These are phyloP conservation scores for Luvunga scandens DNA, from an alignment of 345 rosid species.

Conservation along the genomic window DNA sequence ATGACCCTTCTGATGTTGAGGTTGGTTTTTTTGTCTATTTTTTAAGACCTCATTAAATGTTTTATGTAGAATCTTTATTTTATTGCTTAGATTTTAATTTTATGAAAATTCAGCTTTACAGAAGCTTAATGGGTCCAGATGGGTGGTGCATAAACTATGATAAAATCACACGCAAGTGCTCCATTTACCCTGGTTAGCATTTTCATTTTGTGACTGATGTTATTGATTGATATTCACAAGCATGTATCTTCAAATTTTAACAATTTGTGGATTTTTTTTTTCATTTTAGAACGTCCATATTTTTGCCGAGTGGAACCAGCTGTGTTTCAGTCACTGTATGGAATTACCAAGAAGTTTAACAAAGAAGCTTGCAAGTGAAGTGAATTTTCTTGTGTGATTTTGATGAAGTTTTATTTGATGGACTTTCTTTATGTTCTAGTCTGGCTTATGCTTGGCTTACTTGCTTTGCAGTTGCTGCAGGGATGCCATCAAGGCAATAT, in stretches of 20 bases:
- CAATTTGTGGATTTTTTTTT: background rate
- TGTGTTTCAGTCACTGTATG: conserved; percentile 53
- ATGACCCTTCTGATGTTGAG: conserved; percentile 54
- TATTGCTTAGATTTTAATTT: background rate
- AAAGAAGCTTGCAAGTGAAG: conserved; percentile 65
- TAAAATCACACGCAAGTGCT: conserved; percentile 79
- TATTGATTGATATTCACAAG: background rate
- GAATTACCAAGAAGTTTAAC: conserved; percentile 59
- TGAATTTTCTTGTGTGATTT: background rate
- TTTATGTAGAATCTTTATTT: background rate
- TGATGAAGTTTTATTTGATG: background rate
- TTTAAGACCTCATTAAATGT: no score
- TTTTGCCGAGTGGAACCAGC: conserved; percentile 78
- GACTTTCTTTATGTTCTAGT: background rate
- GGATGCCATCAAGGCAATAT: conserved; percentile 67
- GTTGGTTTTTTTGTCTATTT: conserved; percentile 13
- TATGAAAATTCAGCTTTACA: conserved; percentile 44
- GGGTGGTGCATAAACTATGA: conserved; percentile 84
- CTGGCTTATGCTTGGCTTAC: conserved; percentile 12
- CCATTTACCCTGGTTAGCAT: conserved; percentile 60
- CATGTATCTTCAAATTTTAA: background rate
- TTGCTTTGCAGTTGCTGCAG: conserved; percentile 53
- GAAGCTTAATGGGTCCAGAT: conserved; percentile 65
- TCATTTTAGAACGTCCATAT: conserved; percentile 64
- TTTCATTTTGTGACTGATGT: background rate